These are phyloP conservation scores for Irineochytrium annulatum DNA, from an alignment of 192 early-diverging fungal genomes.

Conservation along the genomic window DNA sequence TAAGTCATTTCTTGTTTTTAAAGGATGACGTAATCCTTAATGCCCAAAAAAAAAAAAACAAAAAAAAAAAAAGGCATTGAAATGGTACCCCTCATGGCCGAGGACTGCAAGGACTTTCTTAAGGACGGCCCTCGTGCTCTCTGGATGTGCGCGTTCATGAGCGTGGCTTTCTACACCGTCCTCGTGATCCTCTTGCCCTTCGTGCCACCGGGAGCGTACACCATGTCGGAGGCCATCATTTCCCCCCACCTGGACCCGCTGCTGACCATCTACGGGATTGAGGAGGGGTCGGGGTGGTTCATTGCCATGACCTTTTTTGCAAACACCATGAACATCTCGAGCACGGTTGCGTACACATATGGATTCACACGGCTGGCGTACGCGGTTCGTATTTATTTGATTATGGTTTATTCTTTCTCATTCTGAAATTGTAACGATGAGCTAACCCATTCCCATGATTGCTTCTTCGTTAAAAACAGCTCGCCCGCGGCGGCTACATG, in stretches of 20 bases:
- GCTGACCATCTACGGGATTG: neutral
- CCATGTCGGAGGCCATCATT: neutral
- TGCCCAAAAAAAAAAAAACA: no score
- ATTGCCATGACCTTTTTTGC: neutral
- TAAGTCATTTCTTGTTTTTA: no score
- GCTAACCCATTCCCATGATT: neutral
- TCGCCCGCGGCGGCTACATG: conserved; percentile 9
- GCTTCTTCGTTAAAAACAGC: neutral
- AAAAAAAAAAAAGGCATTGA: no score
- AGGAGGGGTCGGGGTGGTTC: neutral
- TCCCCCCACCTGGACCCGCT: conserved; percentile 1
- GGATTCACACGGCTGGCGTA: conserved; percentile 8
- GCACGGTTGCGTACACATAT: neutral
- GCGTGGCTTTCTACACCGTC: neutral
- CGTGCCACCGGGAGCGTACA: conserved; percentile 5
- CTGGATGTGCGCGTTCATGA: neutral
- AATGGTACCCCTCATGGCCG: conserved; percentile 10
- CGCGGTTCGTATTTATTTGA: no score
- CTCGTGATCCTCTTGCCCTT: neutral
- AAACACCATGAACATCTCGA: neutral
- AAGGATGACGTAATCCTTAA: no score
- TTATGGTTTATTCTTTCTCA: no score
- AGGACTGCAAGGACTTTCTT: conserved; percentile 10
- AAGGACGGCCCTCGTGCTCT: conserved; percentile 6
- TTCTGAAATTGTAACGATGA: no score